Conservation (phyloP, 2,329 filamentous ascomycete species). For the Trichoderma afroharzianum region DNA sequence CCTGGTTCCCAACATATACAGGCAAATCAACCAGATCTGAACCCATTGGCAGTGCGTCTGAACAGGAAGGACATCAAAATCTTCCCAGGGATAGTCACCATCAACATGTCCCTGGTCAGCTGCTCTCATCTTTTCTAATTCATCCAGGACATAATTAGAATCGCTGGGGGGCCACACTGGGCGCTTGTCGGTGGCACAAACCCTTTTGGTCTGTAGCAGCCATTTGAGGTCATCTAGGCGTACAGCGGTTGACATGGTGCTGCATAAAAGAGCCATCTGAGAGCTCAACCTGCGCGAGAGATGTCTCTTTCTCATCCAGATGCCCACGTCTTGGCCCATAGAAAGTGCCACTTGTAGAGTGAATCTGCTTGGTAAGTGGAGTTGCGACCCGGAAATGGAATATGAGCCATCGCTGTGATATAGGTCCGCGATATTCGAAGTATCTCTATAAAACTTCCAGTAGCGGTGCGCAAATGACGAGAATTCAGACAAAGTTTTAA, state of each 20-base stretch:
- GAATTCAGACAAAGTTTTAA: not conserved
- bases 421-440: too few species aligned
- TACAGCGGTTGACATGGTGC: too few species aligned
- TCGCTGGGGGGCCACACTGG: not conserved
- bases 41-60: not conserved
- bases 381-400: too few species aligned
- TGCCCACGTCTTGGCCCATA: not conserved
- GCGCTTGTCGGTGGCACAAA: not conserved
- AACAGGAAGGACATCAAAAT: fast-evolving
- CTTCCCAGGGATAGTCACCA: not conserved
- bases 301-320: not conserved
- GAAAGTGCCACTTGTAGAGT: not conserved
- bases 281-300: not conserved
- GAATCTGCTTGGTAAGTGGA: not conserved
- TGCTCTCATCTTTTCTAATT: too few species aligned
- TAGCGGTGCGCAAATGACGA: not conserved
- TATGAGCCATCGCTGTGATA: too few species aligned
- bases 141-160: too few species aligned
- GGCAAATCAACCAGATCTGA: not conserved
- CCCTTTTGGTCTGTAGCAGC: not conserved
- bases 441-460: too few species aligned
- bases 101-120: not conserved
- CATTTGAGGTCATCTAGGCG: not conserved
- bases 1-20: not conserved
- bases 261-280: not conserved